Evolutionary conservation across 2,329 filamentous ascomycete genomes (phyloP), one percentile per base, ranked within the genome.

Genomic region (Rhinocladiella similis): DNA sequence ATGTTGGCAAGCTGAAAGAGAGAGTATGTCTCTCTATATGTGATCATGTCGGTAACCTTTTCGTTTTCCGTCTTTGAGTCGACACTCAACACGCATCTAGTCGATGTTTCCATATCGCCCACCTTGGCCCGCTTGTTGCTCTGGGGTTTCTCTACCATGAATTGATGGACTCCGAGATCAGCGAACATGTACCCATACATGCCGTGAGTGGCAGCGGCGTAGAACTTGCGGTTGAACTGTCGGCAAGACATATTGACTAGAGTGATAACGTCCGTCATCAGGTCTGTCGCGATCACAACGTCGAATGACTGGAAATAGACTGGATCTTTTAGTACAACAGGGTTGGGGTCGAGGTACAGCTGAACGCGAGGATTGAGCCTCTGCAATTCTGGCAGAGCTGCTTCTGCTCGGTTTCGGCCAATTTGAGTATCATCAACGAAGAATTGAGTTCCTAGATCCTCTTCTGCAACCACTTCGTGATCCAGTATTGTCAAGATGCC

Each of bases 111-210:
- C 3, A 81, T 75, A 47, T 80, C 79, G 3, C 62, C 63, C 7
- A 78, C 60, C 39, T 80, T 72, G 0, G 85, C 87, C 18, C 83
- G 69, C 12, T 89, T 77, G 68, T 97, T 97, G 56, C 89, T 86
- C 61, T 88, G 86, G 59, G 90, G 85, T 55, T 94, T 87, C 76
- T 96, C 87, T 59, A 99, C 87, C 58, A 94, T 85, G 69, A 91
- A 99, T 67, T 92, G 87, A 72, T 99, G 94, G 67, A 87, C 83
- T 65, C 96, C 91, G 19, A 99, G 81, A 71, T 99, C 94, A 56
- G 89, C 89, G 71, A 99, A 99, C 63, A 96, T 89, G 76, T 90
- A 99, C 54, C 94, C 94, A 71, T 95, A 97, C 70, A 96, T 83
- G 47, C 94, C 94, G 69, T 97, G 90, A 2, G 88, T 84, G 49